These are phyloP conservation scores for Heliamphora pulchella DNA, from an alignment of 179 eudicot species.

Conservation along the genomic window DNA sequence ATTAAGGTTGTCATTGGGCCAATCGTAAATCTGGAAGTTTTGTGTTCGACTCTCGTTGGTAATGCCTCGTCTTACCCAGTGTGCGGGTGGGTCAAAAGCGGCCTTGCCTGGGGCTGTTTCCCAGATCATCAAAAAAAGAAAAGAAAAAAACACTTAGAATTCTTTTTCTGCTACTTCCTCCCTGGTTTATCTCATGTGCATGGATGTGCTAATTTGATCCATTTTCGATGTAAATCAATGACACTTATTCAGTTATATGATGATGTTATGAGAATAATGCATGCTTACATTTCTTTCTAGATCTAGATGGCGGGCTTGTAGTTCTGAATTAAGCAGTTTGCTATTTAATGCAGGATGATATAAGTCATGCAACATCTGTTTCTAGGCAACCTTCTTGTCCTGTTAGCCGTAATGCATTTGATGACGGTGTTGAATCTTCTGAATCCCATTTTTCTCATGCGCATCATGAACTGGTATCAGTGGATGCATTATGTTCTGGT, in stretches of 20 bases:
- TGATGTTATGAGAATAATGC: background rate
- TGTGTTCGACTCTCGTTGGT: too few relatives aligned
- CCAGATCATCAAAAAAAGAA: too few relatives aligned
- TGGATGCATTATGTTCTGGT: conserved; percentile 25
- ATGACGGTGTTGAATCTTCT: conserved; percentile 45
- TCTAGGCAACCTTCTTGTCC: conserved; percentile 78
- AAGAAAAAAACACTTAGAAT: background rate
- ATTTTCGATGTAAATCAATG: too few relatives aligned
- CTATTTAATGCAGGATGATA: conserved; percentile 44
- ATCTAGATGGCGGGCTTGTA: background rate
- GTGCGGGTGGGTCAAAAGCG: background rate
- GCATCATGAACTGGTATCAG: conserved; percentile 33
- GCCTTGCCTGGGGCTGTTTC: background rate
- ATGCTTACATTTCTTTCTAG: background rate
- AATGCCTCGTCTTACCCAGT: too few relatives aligned
- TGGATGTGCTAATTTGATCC: background rate
- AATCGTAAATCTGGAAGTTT: too few relatives aligned
- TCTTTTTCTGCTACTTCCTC: conserved; percentile 1
- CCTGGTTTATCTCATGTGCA: background rate
- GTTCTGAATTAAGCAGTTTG: background rate
- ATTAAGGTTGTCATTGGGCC: too few relatives aligned
- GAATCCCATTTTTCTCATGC: conserved; percentile 53
- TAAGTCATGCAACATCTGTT: conserved; percentile 44
- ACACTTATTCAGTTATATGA: background rate
- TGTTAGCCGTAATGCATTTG: conserved; percentile 65